Evolutionary conservation across 2,329 filamentous ascomycete genomes (phyloP).

Genomic region (Alternaria hordeiaustralica): DNA sequence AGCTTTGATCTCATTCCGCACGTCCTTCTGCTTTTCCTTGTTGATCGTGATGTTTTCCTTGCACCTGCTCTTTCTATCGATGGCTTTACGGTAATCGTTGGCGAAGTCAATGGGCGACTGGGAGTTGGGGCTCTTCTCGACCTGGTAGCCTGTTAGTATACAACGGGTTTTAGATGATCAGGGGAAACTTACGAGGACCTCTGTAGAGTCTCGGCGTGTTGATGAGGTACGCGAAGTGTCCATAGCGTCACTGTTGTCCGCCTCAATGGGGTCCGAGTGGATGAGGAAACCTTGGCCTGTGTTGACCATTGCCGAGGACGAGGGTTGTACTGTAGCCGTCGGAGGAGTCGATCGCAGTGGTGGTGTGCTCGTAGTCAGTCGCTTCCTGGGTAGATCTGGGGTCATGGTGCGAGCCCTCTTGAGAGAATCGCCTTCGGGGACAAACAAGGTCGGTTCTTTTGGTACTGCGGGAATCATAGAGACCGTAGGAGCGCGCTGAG

Average conservation of each 20-base stretch:
- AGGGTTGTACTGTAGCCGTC: too few species aligned
- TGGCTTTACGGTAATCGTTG: neutral
- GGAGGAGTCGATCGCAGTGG: neutral
- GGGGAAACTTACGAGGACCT: neutral
- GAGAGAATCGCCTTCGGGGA: neutral
- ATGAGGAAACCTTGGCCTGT: neutral
- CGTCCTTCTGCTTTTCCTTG: neutral
- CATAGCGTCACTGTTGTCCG: neutral
- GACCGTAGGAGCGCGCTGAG: neutral
- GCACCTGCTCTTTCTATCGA: neutral
- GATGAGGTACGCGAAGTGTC: neutral
- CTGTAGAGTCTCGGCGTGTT: neutral
- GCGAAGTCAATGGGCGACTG: neutral
- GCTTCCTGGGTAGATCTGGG: neutral
- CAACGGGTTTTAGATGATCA: rapidly evolving
- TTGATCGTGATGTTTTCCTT: neutral
- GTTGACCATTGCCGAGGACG: neutral
- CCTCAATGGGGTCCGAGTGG: neutral
- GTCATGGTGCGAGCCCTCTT: neutral
- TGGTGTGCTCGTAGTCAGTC: neutral
- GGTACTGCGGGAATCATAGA: neutral
- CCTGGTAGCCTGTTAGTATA: neutral
- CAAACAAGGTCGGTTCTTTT: neutral
- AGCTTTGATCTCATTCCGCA: neutral
- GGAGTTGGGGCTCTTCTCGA: neutral